These are phyloP conservation scores for Pseudocercospora cruenta DNA, from an alignment of 2,329 filamentous ascomycete species.

Conservation along the genomic window DNA sequence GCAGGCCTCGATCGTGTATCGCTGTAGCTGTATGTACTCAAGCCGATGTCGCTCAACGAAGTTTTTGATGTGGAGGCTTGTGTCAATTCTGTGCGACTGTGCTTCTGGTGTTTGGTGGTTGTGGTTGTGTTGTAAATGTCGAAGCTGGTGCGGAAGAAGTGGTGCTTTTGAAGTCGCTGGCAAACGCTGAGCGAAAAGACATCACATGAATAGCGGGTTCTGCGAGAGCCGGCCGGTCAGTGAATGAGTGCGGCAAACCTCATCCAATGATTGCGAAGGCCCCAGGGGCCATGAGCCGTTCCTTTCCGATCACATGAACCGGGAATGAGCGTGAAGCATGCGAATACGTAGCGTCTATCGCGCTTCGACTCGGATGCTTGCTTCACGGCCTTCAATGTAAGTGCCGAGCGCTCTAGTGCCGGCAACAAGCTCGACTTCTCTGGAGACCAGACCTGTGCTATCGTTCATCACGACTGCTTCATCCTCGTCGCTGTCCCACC, in stretches of 20 bases:
- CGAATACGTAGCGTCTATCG: background rate
- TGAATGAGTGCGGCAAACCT: background rate
- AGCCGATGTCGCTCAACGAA: background rate
- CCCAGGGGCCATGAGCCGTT: background rate
- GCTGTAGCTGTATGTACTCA: background rate
- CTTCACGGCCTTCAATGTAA: constrained; percentile 75
- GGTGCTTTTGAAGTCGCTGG: background rate
- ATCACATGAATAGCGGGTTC: background rate
- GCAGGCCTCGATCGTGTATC: background rate
- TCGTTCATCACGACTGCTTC: constrained; percentile 32
- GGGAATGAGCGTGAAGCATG: background rate
- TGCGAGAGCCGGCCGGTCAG: background rate
- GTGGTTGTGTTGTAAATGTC: background rate
- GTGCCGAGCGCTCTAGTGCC: constrained; percentile 82
- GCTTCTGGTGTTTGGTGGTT: background rate
- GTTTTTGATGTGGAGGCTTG: background rate
- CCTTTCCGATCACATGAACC: background rate
- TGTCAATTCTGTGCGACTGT: background rate
- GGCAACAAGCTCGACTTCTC: constrained; percentile 78
- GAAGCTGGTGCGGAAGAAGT: background rate
- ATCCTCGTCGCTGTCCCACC: constrained; percentile 48
- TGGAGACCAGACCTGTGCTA: constrained; percentile 68
- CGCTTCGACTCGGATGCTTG: constrained; percentile 64
- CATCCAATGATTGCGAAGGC: background rate
- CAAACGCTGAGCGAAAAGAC: background rate